These are phyloP conservation scores for Blastomyces gilchristii DNA, from an alignment of 2,329 filamentous ascomycete genomes.

Conservation along the genomic window DNA sequence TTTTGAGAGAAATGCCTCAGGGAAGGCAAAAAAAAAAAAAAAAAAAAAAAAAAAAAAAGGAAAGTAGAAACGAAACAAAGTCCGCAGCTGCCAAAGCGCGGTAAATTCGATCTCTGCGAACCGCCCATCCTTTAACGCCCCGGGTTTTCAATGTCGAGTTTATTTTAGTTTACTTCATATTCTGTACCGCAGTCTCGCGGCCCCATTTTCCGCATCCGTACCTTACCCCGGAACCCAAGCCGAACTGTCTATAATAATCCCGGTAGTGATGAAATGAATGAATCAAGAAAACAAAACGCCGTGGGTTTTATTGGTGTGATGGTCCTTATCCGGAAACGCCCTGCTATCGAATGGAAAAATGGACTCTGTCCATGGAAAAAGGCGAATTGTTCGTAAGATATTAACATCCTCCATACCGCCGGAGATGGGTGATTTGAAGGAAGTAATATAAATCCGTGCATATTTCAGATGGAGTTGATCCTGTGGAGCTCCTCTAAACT, in stretches of 20 bases:
- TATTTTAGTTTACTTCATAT: constrained; percentile 1
- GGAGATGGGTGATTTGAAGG: neutral
- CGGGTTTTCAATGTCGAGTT: neutral
- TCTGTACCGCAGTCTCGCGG: neutral
- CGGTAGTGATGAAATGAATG: neutral
- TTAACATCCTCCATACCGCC: neutral
- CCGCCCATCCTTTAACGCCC: neutral
- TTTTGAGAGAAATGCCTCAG: neutral
- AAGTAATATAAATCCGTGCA: neutral
- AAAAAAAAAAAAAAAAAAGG: neutral
- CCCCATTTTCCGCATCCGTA: neutral
- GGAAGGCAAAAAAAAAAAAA: neutral
- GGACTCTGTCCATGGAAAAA: neutral
- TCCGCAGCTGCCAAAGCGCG: neutral
- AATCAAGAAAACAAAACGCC: neutral
- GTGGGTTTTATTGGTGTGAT: neutral
- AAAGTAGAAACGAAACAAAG: neutral
- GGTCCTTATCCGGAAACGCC: neutral
- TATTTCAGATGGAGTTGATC: constrained; percentile 2
- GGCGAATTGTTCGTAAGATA: neutral
- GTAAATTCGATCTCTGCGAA: neutral
- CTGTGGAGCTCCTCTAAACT: constrained; percentile 6
- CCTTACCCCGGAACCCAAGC: neutral
- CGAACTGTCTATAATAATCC: neutral
- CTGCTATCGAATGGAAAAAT: neutral